Evolutionary conservation across 768 basidiomycete genomes (phyloP).

Genomic region (Leccinum longicurvipes): DNA sequence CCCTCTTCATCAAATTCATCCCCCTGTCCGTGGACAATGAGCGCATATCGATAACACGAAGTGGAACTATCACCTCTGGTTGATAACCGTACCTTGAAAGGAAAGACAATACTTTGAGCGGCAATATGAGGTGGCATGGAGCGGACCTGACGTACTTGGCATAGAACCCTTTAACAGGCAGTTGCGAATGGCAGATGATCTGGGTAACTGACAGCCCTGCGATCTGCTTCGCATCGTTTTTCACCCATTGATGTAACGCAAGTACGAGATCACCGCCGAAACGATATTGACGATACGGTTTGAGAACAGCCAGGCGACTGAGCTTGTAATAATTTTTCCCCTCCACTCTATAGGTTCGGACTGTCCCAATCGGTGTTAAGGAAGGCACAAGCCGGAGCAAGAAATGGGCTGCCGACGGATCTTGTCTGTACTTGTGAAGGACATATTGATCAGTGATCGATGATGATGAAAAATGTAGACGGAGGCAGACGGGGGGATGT

Average conservation of each 20-base stretch:
- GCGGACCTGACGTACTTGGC: constrained; percentile 48
- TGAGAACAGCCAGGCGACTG: constrained; percentile 64
- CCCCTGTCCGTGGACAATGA: constrained; percentile 44
- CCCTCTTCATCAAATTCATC: constrained; percentile 79
- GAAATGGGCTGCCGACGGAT: constrained; percentile 65
- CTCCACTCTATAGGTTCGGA: constrained; percentile 46
- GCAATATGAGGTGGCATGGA: constrained; percentile 10
- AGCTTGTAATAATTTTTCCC: constrained; percentile 62
- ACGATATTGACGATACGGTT: constrained; percentile 56
- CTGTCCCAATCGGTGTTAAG: constrained; percentile 64
- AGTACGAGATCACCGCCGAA: constrained; percentile 68
- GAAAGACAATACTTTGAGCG: constrained; percentile 4
- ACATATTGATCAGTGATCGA: constrained; percentile 6
- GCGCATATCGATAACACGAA: constrained; percentile 21
- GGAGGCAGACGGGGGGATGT: constrained; percentile 6
- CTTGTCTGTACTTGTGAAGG: constrained; percentile 42
- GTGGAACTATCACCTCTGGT: constrained; percentile 49
- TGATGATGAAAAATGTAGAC: constrained; percentile 4
- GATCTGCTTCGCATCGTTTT: constrained; percentile 33
- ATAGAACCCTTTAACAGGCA: constrained; percentile 69
- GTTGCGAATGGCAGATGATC: constrained; percentile 67
- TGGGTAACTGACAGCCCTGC: constrained; percentile 31
- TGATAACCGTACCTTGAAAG: constrained; percentile 63
- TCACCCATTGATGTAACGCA: constrained; percentile 58
- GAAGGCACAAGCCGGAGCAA: constrained; percentile 66